A percentile compares a stretch with the other conserved stretches of the same genome.
phyloP scores from a whole-genome alignment of 331 rosid species.

The Pyrus hybrid region DNA sequence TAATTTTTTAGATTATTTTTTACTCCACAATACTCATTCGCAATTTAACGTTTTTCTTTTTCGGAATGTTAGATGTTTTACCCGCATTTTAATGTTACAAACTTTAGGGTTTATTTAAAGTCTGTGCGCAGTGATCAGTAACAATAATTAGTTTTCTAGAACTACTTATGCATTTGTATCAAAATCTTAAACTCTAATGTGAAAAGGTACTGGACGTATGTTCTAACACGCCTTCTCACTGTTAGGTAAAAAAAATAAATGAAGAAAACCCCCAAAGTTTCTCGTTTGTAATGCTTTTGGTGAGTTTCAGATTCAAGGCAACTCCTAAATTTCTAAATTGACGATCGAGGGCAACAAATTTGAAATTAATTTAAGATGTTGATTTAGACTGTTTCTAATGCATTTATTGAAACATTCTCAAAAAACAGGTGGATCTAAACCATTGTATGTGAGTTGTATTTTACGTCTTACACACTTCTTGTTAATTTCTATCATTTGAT shows the following conservation, averaged over 20 bases:
- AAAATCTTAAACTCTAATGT: background rate
- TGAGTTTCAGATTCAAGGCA: background rate
- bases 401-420: no score
- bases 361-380: background rate
- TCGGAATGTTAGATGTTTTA: no score
- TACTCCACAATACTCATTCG: no score
- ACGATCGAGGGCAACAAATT: background rate
- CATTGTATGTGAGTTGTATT: background rate
- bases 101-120: background rate
- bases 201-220: background rate
- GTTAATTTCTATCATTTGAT: no score
- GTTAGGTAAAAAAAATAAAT: background rate
- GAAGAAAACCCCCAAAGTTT: background rate
- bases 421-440: background rate
- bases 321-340: background rate
- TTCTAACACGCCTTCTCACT: background rate
- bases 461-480: no score
- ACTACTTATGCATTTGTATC: background rate
- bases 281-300: background rate
- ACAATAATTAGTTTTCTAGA: background rate
- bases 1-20: no score
- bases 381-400: background rate
- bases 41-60: no score
- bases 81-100: no score
- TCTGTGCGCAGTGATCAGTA: background rate